phyloP scores from a whole-genome alignment of 139 green algal genomes.

The Edaphochlamys debaryana region DNA sequence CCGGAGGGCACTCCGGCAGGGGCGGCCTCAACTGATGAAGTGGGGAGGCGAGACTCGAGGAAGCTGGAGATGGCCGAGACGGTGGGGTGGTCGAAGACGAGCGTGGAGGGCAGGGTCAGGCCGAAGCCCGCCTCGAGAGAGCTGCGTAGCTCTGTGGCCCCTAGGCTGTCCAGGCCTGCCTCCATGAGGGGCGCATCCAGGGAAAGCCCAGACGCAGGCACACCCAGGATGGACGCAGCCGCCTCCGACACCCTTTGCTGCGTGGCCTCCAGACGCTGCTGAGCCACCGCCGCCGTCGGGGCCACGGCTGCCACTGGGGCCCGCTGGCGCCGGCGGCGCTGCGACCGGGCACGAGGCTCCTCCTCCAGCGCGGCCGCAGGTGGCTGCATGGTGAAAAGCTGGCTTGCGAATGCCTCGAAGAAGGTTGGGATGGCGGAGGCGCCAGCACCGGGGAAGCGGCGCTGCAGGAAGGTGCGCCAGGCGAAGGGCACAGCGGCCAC shows the following conservation, averaged over 20 bases:
- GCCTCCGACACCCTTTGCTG: not conserved
- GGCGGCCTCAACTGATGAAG: no score
- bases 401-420: not conserved
- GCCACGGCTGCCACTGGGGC: not conserved
- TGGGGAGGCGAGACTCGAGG: no score
- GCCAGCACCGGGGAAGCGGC: not conserved
- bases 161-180: conserved; percentile 81
- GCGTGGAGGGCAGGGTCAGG: conserved; percentile 61
- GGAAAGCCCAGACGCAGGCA: not conserved
- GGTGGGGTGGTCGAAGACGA: conserved; percentile 75
- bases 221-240: not conserved
- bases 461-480: conserved; percentile 38
- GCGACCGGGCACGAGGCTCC: no score
- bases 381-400: no score
- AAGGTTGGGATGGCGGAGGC: not conserved
- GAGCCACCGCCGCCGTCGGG: not conserved
- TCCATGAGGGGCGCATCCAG: conserved; percentile 64
- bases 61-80: conserved; percentile 9
- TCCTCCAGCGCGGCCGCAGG: no score
- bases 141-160: conserved; percentile 80
- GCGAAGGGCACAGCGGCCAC: conserved; percentile 45
- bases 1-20: no score
- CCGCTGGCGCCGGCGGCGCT: no score
- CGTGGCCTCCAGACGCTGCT: not conserved
- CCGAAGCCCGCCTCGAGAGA: conserved; percentile 54